Percentiles rank a stretch among this genome's conserved stretches.
These are phyloP conservation scores for Escovopsis sp. DNA, from an alignment of 2,329 filamentous ascomycete species.

Conservation along the genomic window DNA sequence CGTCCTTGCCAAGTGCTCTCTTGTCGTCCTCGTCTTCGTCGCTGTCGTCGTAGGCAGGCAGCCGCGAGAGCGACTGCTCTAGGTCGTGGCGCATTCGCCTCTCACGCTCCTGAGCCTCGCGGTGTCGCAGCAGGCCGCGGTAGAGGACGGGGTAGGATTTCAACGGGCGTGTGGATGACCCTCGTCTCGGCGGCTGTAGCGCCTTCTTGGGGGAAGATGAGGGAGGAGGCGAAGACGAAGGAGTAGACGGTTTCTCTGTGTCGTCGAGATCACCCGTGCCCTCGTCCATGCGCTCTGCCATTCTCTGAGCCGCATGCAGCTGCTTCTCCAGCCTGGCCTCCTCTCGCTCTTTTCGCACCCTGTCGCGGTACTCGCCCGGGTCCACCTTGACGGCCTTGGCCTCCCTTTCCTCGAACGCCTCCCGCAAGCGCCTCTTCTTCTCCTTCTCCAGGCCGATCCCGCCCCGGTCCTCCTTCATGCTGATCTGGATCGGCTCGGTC, in stretches of 20 bases:
- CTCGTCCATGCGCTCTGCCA: conserved; percentile 61
- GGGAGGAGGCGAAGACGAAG: no score
- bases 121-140: conserved; percentile 54
- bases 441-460: conserved; percentile 77
- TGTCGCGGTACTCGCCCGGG: conserved; percentile 57
- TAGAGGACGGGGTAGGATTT: conserved; percentile 64
- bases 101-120: conserved; percentile 56
- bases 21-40: conserved; percentile 60
- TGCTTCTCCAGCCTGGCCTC: conserved; percentile 51
- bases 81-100: conserved; percentile 48
- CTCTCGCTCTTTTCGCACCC: conserved; percentile 56
- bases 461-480: conserved; percentile 61
- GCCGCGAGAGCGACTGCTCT: conserved; percentile 43
- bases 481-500: conserved; percentile 59
- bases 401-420: conserved; percentile 40
- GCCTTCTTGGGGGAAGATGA: conserved; percentile 9
- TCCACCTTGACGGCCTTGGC: conserved; percentile 47
- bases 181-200: conserved; percentile 13
- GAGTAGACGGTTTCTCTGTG: conserved; percentile 2
- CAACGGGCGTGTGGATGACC: conserved; percentile 34
- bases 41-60: conserved; percentile 54
- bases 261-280: conserved; percentile 20
- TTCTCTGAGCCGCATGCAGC: conserved; percentile 64
- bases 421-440: conserved; percentile 59
- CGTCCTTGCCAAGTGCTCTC: conserved; percentile 46